Evolutionary conservation across 345 rosid species (phyloP).

Genomic region (Populus davidiana): DNA sequence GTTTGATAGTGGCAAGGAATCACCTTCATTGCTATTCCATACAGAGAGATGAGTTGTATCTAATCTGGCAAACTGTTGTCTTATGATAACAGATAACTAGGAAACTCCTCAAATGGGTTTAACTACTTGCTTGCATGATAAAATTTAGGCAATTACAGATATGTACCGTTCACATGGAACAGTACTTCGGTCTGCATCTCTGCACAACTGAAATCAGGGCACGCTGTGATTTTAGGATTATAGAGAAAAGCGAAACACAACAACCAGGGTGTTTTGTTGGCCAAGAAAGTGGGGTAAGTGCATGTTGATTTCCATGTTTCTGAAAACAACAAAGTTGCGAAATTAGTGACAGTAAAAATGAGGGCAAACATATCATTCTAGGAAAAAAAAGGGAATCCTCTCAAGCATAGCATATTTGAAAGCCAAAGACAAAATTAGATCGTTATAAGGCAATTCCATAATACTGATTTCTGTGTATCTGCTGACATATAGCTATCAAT

Average conservation of each 20-base stretch:
- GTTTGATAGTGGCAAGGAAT: conserved; percentile 6
- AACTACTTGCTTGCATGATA: not conserved
- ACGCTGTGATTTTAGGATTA: conserved; percentile 45
- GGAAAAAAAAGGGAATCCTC: not conserved
- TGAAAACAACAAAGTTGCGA: conserved; percentile 12
- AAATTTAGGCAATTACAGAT: not conserved
- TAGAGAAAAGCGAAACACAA: conserved; percentile 64
- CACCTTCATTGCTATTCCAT: conserved; percentile 32
- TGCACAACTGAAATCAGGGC: conserved; percentile 60
- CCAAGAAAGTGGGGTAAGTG: conserved; percentile 51
- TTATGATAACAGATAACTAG: not conserved
- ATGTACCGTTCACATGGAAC: conserved; percentile 45
- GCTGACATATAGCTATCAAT: not conserved
- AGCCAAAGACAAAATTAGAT: not conserved
- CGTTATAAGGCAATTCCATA: not conserved
- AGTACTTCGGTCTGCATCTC: conserved; percentile 31
- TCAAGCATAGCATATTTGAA: not conserved
- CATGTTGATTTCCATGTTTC: conserved; percentile 70
- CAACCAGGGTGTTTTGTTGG: conserved; percentile 41
- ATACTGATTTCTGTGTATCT: not conserved
- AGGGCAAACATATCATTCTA: not conserved
- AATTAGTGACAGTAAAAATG: not conserved
- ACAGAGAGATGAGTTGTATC: not conserved
- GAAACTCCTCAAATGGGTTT: not conserved
- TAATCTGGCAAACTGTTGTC: not conserved